These are phyloP conservation scores for Kodamaea fungicola DNA, from an alignment of 1,139 yeast species.

Conservation along the genomic window DNA sequence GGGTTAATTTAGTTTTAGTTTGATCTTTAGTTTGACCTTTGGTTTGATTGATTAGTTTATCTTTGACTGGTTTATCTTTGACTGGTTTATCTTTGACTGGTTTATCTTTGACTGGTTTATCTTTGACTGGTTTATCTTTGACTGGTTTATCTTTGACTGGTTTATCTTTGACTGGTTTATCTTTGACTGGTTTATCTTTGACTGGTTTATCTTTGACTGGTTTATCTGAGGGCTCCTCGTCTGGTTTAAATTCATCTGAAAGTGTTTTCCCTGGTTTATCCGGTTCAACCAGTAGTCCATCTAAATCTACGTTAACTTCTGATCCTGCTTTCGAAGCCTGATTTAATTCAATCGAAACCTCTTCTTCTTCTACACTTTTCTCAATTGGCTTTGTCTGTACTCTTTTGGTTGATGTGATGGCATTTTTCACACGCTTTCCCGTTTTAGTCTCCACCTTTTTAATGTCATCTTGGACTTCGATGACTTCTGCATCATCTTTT, in stretches of 20 bases:
- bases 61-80: neutral
- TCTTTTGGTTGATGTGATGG: no score
- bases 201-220: no score
- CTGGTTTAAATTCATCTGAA: neutral
- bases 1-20: constrained; percentile 43
- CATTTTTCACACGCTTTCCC: no score
- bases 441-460: neutral
- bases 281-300: neutral
- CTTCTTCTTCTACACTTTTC: neutral
- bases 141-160: neutral
- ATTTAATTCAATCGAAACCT: neutral
- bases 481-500: neutral
- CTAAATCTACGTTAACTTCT: neutral
- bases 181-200: no score
- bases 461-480: neutral
- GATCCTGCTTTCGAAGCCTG: neutral
- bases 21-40: constrained; percentile 9
- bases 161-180: neutral
- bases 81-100: neutral
- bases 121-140: neutral
- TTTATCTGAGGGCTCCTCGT: no score
- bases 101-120: neutral
- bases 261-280: neutral
- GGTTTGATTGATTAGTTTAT: neutral
- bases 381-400: no score